Base-by-base conservation (phyloP, 2,329 filamentous ascomycete genomes). In the Stemphylium vesicarium region DNA sequence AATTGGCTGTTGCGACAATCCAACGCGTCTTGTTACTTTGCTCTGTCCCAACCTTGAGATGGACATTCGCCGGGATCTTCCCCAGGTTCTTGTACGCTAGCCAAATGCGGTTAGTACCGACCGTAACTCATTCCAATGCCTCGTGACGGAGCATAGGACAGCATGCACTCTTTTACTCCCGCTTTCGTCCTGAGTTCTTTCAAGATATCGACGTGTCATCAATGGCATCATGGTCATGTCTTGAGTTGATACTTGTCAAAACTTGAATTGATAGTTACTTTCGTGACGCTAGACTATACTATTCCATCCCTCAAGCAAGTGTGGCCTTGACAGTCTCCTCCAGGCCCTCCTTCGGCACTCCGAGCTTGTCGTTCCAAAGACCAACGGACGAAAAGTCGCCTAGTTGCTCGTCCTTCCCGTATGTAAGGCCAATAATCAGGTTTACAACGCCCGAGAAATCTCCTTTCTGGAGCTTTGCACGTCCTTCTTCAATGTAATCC, bases 331-430 rank as follows among this genome's bases (percentile, higher is more conserved):
- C 68, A 16, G 69, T 67, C 20, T 68, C 65, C 49, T 79, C 74
- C 26, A 80, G 56, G 50, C 71, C 64, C 53, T 79, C 78, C 56
- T 77, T 72, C 42, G 67, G 49, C 37, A 81, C 56, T 0, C 77
- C 78, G 50, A 81, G 49, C 56, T 75, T 71, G 18, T 77, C 68
- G 57, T 80, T 80, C 69, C 77, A 76, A 22, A 72, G 52, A 2
- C 63, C 65, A 4, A 12, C 31, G 0, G 50, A 31, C 45, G 56
- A 66, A 48, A 68, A 62, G 72, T 70, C 63, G 1, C 65, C 64
- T n/a, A 70, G 49, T 7, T 53, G 52, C 4, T 59, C 48, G 7
- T 63, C 50, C 8, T 65, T 56, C 7, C 58, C 57, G 39, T 65
- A 69, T 1, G 52, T 60, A 1, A 46, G 49, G 0, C 52, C 64